These are phyloP conservation scores for Aureobasidium leucospermi DNA, from an alignment of 2,329 filamentous ascomycete genomes.

Conservation along the genomic window DNA sequence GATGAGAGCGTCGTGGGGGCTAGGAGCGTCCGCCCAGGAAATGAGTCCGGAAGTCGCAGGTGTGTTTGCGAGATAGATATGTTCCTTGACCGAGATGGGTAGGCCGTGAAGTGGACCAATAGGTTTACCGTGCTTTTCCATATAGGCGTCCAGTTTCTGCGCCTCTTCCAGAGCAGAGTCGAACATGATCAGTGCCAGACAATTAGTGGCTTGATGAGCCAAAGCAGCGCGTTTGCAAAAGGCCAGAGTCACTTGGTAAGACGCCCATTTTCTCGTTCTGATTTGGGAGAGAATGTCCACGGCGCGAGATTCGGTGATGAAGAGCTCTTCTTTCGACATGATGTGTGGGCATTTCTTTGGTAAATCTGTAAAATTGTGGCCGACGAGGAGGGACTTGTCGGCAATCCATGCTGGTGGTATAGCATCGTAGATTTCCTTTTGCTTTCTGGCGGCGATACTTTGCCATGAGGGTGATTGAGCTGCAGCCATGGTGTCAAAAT, in stretches of 20 bases:
- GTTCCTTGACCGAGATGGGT: slow-evolving; percentile 59
- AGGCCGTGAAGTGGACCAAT: slow-evolving; percentile 58
- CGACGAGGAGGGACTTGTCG: not conserved
- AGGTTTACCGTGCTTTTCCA: slow-evolving; percentile 32
- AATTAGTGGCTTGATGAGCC: slow-evolving; percentile 48
- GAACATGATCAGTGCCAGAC: slow-evolving; percentile 47
- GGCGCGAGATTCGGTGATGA: slow-evolving; percentile 12
- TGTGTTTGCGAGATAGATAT: slow-evolving; percentile 49
- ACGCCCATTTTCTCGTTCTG: slow-evolving; percentile 30
- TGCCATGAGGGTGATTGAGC: not conserved
- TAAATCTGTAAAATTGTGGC: not conserved
- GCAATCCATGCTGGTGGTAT: slow-evolving; percentile 3
- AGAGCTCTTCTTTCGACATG: slow-evolving; percentile 8
- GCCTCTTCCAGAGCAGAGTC: slow-evolving; percentile 42
- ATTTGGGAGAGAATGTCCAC: not conserved
- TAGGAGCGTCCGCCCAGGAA: slow-evolving; percentile 51
- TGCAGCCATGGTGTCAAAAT: not conserved
- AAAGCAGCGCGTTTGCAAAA: slow-evolving; percentile 45
- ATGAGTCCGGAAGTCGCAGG: slow-evolving; percentile 43
- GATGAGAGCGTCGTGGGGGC: slow-evolving; percentile 43
- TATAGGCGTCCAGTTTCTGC: slow-evolving; percentile 42
- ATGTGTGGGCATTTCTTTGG: not conserved
- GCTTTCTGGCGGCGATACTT: not conserved
- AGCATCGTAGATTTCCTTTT: not conserved
- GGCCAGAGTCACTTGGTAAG: slow-evolving; percentile 40